These are phyloP conservation scores for Helotiales sp. DNA, from an alignment of 2,329 filamentous ascomycete genomes.

Conservation along the genomic window DNA sequence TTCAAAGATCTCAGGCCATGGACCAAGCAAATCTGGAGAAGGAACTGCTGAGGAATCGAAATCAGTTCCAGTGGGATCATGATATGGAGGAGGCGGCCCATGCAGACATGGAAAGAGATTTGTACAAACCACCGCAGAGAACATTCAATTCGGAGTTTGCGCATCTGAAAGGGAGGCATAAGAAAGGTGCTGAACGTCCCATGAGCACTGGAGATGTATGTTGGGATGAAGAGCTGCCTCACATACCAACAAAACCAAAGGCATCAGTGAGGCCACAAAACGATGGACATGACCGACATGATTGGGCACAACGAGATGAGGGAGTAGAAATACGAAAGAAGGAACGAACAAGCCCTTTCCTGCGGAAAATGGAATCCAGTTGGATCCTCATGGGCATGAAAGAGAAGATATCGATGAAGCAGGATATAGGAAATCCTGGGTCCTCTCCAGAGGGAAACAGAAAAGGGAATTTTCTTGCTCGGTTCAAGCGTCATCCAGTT, in stretches of 20 bases:
- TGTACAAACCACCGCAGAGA: constrained; percentile 41
- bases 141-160: constrained; percentile 43
- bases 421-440: constrained; percentile 30
- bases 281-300: constrained; percentile 40
- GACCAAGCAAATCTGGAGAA: constrained; percentile 45
- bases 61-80: constrained; percentile 50
- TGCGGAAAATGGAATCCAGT: constrained; percentile 54
- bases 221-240: constrained; percentile 30
- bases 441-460: constrained; percentile 25
- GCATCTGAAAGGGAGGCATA: constrained; percentile 21
- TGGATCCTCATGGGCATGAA: constrained; percentile 54
- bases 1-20: constrained; percentile 32
- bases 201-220: constrained; percentile 36
- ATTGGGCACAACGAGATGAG: constrained; percentile 63
- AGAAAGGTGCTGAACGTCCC: constrained; percentile 26
- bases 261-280: constrained; percentile 20
- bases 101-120: constrained; percentile 36
- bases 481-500: constrained; percentile 39
- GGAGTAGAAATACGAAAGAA: constrained; percentile 31
- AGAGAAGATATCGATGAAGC: constrained; percentile 32
- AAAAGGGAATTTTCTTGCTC: constrained; percentile 35
- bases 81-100: constrained; percentile 47
- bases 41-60: constrained; percentile 47
- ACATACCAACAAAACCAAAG: constrained; percentile 15
- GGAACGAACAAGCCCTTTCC: constrained; percentile 36